These are phyloP conservation scores for Cryptococcus hybrid DNA, from an alignment of 1,284 basidiomycete species.

Conservation along the genomic window DNA sequence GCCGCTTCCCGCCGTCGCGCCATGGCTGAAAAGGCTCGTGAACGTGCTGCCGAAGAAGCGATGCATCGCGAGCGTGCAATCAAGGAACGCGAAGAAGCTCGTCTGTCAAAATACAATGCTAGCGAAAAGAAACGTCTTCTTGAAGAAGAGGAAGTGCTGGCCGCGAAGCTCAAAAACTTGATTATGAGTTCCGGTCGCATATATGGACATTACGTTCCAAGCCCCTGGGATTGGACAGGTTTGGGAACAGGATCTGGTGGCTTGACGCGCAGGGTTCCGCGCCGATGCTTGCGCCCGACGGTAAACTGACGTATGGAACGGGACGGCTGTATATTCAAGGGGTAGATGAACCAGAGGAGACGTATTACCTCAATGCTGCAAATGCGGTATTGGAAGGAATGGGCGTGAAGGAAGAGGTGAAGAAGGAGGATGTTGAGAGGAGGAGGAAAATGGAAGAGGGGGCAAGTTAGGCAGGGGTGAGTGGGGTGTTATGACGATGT, in stretches of 20 bases:
- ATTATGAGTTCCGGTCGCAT: conserved; percentile 87
- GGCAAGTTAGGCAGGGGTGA: conserved; percentile 70
- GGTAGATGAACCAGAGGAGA: conserved; percentile 71
- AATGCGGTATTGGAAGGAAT: conserved; percentile 51
- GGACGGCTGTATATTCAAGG: conserved; percentile 90
- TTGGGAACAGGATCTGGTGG: conserved; percentile 97
- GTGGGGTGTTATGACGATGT: conserved; percentile 83
- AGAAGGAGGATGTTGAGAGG: conserved; percentile 44
- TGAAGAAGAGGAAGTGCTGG: conserved; percentile 79
- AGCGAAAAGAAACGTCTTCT: conserved; percentile 72
- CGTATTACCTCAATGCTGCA: conserved; percentile 55
- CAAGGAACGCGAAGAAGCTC: conserved; percentile 33
- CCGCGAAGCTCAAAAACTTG: conserved; percentile 79
- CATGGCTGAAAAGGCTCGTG: conserved; percentile 44
- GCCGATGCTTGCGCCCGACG: conserved; percentile 63
- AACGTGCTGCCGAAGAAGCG: conserved; percentile 56
- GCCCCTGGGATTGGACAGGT: conserved; percentile 86
- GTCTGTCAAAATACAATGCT: conserved; percentile 24
- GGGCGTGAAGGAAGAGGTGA: conserved; percentile 53
- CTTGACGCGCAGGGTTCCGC: conserved; percentile 92
- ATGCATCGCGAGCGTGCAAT: conserved; percentile 61
- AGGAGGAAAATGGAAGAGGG: conserved; percentile 68
- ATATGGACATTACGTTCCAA: conserved; percentile 78
- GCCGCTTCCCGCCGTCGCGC: conserved; percentile 39
- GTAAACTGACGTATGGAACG: conserved; percentile 72